A percentile compares a stretch with the other conserved stretches of the same genome.
phyloP scores from a whole-genome alignment of 2,329 filamentous ascomycete genomes.

The Ophiostoma sp. region DNA sequence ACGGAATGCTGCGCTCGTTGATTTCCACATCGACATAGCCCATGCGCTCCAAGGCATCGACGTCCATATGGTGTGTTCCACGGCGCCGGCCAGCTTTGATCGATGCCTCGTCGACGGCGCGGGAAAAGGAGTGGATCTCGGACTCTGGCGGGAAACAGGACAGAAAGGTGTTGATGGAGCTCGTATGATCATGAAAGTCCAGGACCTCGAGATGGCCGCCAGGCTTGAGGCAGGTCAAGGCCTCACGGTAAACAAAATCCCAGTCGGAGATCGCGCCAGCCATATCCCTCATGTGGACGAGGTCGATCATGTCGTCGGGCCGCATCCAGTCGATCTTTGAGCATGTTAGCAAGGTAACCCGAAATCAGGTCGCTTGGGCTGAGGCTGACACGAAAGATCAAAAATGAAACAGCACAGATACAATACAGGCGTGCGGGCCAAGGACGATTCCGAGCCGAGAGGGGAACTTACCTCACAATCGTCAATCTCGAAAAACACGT shows the following conservation, averaged over 20 bases:
- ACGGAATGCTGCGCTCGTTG: constrained; percentile 41
- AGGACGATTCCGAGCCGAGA: too few relatives aligned
- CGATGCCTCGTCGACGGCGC: constrained; percentile 38
- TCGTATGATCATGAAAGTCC: constrained; percentile 35
- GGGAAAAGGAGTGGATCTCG: constrained; percentile 37
- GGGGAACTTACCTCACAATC: constrained; percentile 42
- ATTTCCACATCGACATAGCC: constrained; percentile 44
- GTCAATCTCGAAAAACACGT: constrained; percentile 56
- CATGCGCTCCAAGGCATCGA: constrained; percentile 35
- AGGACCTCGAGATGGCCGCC: constrained; percentile 51
- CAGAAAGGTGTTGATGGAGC: constrained; percentile 31
- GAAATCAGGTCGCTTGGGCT: neutral
- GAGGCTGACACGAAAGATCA: too few relatives aligned
- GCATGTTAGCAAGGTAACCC: neutral
- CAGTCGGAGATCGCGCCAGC: constrained; percentile 53
- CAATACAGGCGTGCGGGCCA: neutral
- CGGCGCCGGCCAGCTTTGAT: constrained; percentile 33
- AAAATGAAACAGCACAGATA: neutral
- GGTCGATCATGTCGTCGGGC: constrained; percentile 46
- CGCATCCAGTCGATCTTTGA: constrained; percentile 47
- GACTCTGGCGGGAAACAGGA: constrained; percentile 36
- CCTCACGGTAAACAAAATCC: constrained; percentile 49
- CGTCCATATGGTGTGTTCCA: constrained; percentile 25
- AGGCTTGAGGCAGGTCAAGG: constrained; percentile 46
- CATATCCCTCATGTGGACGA: constrained; percentile 53